These are phyloP conservation scores for Sequoia sempervirens DNA, from an alignment of 75 land plant species.

Conservation along the genomic window DNA sequence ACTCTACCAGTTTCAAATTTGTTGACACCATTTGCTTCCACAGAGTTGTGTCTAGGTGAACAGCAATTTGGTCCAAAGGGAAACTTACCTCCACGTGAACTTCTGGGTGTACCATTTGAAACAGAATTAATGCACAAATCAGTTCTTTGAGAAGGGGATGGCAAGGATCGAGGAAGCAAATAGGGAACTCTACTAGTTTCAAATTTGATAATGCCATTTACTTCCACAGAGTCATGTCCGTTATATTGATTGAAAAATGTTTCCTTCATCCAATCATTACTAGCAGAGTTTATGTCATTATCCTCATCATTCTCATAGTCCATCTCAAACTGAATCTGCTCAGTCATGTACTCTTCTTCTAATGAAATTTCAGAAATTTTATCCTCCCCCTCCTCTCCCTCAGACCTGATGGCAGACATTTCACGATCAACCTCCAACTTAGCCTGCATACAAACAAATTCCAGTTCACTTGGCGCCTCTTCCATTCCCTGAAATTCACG, in stretches of 20 bases:
- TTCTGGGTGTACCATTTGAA: conserved; percentile 5
- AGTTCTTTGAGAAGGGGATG: background rate
- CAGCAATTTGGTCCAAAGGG: conserved; percentile 7
- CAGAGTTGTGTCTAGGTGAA: background rate
- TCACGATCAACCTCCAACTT: conserved; percentile 31
- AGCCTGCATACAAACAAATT: conserved; percentile 57
- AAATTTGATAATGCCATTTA: background rate
- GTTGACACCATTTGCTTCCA: background rate
- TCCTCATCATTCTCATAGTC: conserved; percentile 37
- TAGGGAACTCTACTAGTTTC: background rate
- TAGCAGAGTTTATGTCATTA: background rate
- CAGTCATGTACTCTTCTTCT: conserved; percentile 9
- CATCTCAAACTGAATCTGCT: conserved; percentile 34
- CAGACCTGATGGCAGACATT: conserved; percentile 13
- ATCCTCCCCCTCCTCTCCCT: conserved; percentile 14
- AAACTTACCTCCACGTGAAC: conserved; percentile 5
- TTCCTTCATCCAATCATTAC: background rate
- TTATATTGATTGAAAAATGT: background rate
- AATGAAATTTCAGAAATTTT: conserved; percentile 4
- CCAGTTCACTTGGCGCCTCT: conserved; percentile 79
- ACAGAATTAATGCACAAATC: background rate
- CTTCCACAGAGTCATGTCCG: background rate
- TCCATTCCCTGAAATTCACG: conserved; percentile 61
- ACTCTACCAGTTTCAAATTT: background rate
- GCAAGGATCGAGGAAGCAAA: background rate